phyloP scores from a whole-genome alignment of 1,139 yeast species.

The Hemisphaericaspora xylanilytica region DNA sequence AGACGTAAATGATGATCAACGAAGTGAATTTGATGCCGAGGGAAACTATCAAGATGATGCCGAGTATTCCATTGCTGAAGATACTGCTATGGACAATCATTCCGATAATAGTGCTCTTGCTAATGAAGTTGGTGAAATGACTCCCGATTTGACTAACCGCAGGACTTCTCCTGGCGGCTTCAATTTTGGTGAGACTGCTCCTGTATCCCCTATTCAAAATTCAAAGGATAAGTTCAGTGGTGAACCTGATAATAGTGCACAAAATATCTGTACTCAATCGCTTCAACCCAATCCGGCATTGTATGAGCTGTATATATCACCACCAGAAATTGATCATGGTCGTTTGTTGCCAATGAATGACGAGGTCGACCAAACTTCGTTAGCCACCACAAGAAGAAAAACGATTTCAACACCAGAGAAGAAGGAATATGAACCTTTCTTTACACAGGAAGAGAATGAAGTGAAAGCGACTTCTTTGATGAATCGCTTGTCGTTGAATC shows the following conservation, averaged over 20 bases:
- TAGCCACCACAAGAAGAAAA: conserved; percentile 2
- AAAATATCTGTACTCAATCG: not conserved
- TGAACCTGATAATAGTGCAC: conserved; percentile 5
- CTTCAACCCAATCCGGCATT: conserved; percentile 2
- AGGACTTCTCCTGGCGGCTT: conserved; percentile 30
- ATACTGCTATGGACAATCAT: conserved; percentile 11
- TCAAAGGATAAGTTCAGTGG: conserved; percentile 11
- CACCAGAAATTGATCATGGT: not conserved
- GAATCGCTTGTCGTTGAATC: conserved; percentile 36
- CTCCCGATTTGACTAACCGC: conserved; percentile 16
- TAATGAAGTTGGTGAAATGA: conserved; percentile 8
- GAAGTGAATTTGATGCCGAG: conserved; percentile 7
- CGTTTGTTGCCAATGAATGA: conserved; percentile 2
- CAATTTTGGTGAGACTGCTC: conserved; percentile 18
- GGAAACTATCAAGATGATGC: conserved; percentile 17
- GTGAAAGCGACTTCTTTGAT: conserved; percentile 19
- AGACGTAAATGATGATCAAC: conserved; percentile 8
- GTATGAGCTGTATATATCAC: not conserved
- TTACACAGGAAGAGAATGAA: not conserved
- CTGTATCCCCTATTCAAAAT: conserved; percentile 11
- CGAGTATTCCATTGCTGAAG: conserved; percentile 19
- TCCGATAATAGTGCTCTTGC: conserved; percentile 2
- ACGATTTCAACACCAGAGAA: conserved; percentile 8
- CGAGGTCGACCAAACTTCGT: conserved; percentile 1
- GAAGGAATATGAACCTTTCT: conserved; percentile 7